Evolutionary conservation across 2,329 filamentous ascomycete species (phyloP), one percentile per base, ranked within the genome.

Genomic region (Penicillium sp.): DNA sequence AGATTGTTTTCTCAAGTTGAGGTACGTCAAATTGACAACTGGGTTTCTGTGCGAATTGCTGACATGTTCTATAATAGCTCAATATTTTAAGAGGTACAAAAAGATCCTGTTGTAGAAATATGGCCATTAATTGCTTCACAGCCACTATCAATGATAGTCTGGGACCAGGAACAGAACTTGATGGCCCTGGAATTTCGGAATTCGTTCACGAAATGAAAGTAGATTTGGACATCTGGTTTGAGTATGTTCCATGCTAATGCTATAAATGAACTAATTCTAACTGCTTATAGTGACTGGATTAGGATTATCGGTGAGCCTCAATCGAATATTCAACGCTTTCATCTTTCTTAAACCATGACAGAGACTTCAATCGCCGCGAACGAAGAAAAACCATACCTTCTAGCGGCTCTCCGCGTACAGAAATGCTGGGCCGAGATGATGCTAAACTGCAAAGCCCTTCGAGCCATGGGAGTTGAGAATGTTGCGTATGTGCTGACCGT

Each of bases 401-500:
- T 77, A 0, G 67, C 79, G 4, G 82, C 82, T 20, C 67, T 84
- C 1, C 73, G 74, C 2, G 77, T 84, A 0, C 81, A 84, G 59
- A 76, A 77, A 55, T 79, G 80, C 58, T 84, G 81, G 81, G 77
- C 79, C 1, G 74, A 81, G 15, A 78, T 80, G 42, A 82, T 82
- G 63, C 73, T 81, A 1, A 71, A 81, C 54, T 79, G 81, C 45
- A 79, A 81, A 62, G 81, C 80, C 0, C 66, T 83, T 0, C 76
- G 79, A 41, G 72, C 73, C 4, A 75, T 79, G 49, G 79, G 79
- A 3, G 75, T 80, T 7, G 77, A 81, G 44, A 81, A 81, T 43
- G 73, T 82, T 33, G 78, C 77, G 26, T 71, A 61, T 18, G 67
- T 60, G 22, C 12, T 26, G 6, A n/a, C 22, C 11, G 15, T 18